Evolutionary conservation across 371 early-diverging fungal genomes (phyloP), one percentile per base, ranked within the genome.

Genomic region (Haplosporangium sp.): DNA sequence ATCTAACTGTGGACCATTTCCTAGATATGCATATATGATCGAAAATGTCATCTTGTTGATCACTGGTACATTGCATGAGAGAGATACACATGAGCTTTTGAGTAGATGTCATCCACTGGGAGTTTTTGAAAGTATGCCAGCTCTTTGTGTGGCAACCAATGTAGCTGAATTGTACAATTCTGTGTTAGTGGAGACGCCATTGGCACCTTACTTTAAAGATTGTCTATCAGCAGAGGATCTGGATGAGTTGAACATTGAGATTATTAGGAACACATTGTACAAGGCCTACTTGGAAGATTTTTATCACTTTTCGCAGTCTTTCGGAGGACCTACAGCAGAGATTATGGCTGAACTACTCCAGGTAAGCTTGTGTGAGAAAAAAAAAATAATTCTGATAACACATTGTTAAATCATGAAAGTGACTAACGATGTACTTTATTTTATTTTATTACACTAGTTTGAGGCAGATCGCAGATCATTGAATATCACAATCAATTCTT

Each of bases 251-350:
- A 98, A 99, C 84, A 98, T 98, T 86, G 99, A 99, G 84, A 98
- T 99, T 67, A 99, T 99, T 77, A 91, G 99, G 72, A 98, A 98
- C 88, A 97, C 97, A 3, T 89, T 99, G 45, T 97, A 97, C 89
- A 98, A 97, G 85, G 97, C 98, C 8, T 99, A 99, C 74, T 84
- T 99, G 65, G 98, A 98, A 87, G 99, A 99, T 85, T 99, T 98
- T 86, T 94, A 96, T 83, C 82, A 86, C 11, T 99, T 95, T 85
- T 96, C 96, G 74, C 89, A 91, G 72, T 71, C 66, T 1, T 76
- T 97, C 17, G 97, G 94, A 63, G 95, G 92, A 4, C 89, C 92
- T 8, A 98, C 99, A 4, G 94, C 90, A n/a, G 95, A 97, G 71
- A 91, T 98, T 44, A 99, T 98, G 99, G 87, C 90, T 45, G 96